Conservation (phyloP, 2,329 filamentous ascomycete genomes). For the Exophiala bonariae region DNA sequence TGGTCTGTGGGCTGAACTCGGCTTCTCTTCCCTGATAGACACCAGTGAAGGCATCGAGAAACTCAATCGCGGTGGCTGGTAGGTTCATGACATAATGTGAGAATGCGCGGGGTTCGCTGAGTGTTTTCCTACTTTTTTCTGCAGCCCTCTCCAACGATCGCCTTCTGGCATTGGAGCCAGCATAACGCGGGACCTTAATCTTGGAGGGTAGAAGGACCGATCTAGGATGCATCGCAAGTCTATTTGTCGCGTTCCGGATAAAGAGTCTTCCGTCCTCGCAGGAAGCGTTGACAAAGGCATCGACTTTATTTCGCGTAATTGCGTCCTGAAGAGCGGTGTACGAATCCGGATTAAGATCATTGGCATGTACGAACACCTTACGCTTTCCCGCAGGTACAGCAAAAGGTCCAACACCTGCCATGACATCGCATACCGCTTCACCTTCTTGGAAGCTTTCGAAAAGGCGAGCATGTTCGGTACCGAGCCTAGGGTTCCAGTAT, state of each 20-base stretch:
- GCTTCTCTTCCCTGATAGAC: conserved; percentile 71
- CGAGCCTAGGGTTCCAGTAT: conserved; percentile 94
- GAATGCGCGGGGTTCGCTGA: conserved; percentile 68
- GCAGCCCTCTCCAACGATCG: neutral
- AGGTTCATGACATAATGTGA: conserved; percentile 99
- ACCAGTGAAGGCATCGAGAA: conserved; percentile 75
- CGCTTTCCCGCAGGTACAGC: conserved; percentile 88
- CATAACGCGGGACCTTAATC: conserved; percentile 29
- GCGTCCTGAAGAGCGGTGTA: conserved; percentile 70
- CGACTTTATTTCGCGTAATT: conserved; percentile 76
- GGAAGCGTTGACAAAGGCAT: conserved; percentile 72
- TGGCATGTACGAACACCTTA: conserved; percentile 90
- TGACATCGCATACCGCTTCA: conserved; percentile 91
- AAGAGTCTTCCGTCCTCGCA: conserved; percentile 81
- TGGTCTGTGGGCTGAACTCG: conserved; percentile 63
- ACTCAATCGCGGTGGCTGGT: conserved; percentile 83
- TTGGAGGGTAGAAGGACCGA: conserved; percentile 55
- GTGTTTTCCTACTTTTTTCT: conserved; percentile 29
- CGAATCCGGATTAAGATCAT: conserved; percentile 93
- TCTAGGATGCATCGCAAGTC: conserved; percentile 51
- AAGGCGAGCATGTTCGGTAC: conserved; percentile 83
- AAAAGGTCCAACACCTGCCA: conserved; percentile 96
- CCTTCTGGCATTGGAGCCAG: conserved; percentile 19
- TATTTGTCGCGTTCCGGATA: conserved; percentile 68
- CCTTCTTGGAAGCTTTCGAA: conserved; percentile 75